Percentiles rank a stretch among this genome's conserved stretches.
phyloP scores from a whole-genome alignment of 176 grass and related monocot species.

The Olyra latifolia region DNA sequence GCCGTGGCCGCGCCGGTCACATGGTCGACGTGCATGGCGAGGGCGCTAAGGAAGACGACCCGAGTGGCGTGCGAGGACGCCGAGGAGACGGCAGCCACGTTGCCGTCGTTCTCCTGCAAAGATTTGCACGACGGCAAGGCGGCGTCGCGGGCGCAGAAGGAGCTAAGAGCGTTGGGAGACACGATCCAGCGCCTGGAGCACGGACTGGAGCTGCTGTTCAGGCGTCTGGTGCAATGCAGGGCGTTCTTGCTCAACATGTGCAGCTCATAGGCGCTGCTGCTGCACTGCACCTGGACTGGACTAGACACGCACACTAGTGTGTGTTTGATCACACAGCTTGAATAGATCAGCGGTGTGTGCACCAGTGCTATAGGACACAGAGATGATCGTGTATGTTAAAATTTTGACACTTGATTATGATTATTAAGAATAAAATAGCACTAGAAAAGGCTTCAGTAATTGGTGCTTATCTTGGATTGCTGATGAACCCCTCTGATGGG shows the following conservation, averaged over 20 bases:
- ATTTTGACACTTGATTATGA: constrained; percentile 31
- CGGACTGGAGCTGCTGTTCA: constrained; percentile 46
- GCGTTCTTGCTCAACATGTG: constrained; percentile 48
- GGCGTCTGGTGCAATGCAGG: constrained; percentile 47
- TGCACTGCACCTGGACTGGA: not conserved
- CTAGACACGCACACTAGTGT: too few species aligned
- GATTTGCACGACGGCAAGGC: constrained; percentile 3
- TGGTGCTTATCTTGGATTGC: not conserved
- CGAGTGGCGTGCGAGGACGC: constrained; percentile 39
- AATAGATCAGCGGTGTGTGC: not conserved
- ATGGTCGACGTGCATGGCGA: constrained; percentile 44
- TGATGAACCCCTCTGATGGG: not conserved
- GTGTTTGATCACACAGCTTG: not conserved
- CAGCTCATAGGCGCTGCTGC: constrained; percentile 18
- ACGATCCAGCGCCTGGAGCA: constrained; percentile 47
- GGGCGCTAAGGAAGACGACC: constrained; percentile 37
- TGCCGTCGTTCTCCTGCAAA: constrained; percentile 20
- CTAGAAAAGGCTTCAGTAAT: not conserved
- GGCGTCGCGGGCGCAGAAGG: constrained; percentile 8
- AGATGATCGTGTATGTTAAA: constrained; percentile 2
- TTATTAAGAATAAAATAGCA: not conserved
- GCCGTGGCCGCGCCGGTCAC: not conserved
- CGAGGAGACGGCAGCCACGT: not conserved
- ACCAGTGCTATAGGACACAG: not conserved
- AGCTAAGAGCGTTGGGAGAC: constrained; percentile 39